Conservation (phyloP, 805 yeast species). For the Hanseniaspora thailandica region DNA sequence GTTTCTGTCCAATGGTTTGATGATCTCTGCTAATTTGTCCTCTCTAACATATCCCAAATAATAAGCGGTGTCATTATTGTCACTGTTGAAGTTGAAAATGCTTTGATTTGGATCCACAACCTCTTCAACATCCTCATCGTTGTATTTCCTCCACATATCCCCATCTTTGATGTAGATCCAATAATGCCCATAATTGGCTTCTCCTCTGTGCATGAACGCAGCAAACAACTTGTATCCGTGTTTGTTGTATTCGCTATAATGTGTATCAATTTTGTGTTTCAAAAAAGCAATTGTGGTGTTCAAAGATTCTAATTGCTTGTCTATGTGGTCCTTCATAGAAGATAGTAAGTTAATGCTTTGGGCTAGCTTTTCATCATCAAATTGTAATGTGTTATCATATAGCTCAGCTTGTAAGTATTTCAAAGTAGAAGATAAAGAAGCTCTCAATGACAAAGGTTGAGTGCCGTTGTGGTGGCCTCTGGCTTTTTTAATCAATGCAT, state of each 20-base stretch:
- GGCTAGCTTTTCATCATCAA: slow-evolving; percentile 28
- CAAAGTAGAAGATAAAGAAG: slow-evolving; percentile 44
- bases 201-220: slow-evolving; percentile 88
- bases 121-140: slow-evolving; percentile 88
- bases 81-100: slow-evolving; percentile 52
- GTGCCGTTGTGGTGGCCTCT: slow-evolving; percentile 27
- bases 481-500: slow-evolving; percentile 28
- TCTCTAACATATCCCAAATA: slow-evolving; percentile 74
- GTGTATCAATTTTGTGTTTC: slow-evolving; percentile 40
- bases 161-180: slow-evolving; percentile 77
- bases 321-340: slow-evolving; percentile 37
- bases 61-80: slow-evolving; percentile 87
- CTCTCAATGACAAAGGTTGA: slow-evolving; percentile 32
- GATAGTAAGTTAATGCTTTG: slow-evolving; percentile 28
- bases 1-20: slow-evolving; percentile 56
- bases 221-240: slow-evolving; percentile 80
- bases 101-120: slow-evolving; percentile 45
- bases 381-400: slow-evolving; percentile 32
- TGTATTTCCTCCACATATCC: slow-evolving; percentile 72
- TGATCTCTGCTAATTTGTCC: slow-evolving; percentile 37
- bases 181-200: slow-evolving; percentile 92
- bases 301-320: slow-evolving; percentile 34
- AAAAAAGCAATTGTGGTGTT: slow-evolving; percentile 35
- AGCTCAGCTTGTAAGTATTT: slow-evolving; percentile 41
- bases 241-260: slow-evolving; percentile 43